Conservation (phyloP, 73 alveolate genomes). For the Blepharisma stoltei region DNA sequence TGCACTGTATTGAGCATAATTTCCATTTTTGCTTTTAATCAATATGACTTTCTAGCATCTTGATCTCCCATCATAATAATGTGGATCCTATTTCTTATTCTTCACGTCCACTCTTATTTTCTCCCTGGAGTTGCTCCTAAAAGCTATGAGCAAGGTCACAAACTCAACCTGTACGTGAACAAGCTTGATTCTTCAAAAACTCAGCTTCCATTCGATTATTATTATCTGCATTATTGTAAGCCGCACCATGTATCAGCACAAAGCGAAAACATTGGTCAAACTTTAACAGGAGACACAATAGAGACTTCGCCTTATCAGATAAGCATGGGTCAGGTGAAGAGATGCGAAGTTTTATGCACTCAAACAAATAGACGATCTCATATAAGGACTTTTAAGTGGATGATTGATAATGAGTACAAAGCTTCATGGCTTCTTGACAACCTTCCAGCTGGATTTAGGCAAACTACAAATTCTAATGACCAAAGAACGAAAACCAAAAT, state of each 20-base stretch:
- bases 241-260: slow-evolving; percentile 23
- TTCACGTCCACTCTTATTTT: not conserved
- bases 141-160: not conserved
- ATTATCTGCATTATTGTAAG: slow-evolving; percentile 34
- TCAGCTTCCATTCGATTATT: slow-evolving; percentile 52
- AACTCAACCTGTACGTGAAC: slow-evolving; percentile 3
- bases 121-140: slow-evolving; percentile 30
- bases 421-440: slow-evolving; percentile 38
- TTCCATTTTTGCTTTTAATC: no score
- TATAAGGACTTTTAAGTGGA: slow-evolving; percentile 35
- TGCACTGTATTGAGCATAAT: no score
- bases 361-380: slow-evolving; percentile 14
- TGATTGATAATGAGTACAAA: slow-evolving; percentile 47
- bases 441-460: slow-evolving; percentile 1
- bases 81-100: no score
- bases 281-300: slow-evolving; percentile 36
- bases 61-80: no score
- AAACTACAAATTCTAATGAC: not conserved
- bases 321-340: not conserved
- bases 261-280: slow-evolving; percentile 41
- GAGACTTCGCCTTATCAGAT: slow-evolving; percentile 37
- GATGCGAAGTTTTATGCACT: slow-evolving; percentile 9
- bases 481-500: not conserved
- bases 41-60: no score
- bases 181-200: slow-evolving; percentile 34